Evolutionary conservation across 495 filamentous ascomycete species (phyloP), one percentile per base, ranked within the genome.

Genomic region (Aspergillus biplanus): DNA sequence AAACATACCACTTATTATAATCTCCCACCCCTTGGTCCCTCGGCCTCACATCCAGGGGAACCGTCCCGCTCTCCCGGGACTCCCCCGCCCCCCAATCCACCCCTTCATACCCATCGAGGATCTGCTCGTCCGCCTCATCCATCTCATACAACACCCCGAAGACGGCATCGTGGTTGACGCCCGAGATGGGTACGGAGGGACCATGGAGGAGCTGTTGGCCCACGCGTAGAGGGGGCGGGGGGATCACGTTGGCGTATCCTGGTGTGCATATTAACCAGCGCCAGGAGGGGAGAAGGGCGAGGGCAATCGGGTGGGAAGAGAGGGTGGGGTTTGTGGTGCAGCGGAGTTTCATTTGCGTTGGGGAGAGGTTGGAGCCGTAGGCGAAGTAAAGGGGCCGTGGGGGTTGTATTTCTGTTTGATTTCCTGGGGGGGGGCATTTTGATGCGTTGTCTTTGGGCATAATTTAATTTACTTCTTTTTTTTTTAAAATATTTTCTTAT

Each of bases 351-450:
- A 92, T 92, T 71, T 92, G 89, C 6, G 80, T 72, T 21, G 80
- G 76, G 68, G 86, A 90, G 62, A 92, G 81, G 69, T 92, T 92
- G 61, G 82, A 87, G 67, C 89, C 90, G 73, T 90, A 92, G 69
- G 83, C 90, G 69, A 92, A 91, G 77, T 92, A 91, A 67, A 88
- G 70, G 44, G 72, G 59, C 62, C 58, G 68, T 44, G 21, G 59
- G 46, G 15, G 54, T 39, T 54, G 34, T 18, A 12, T 32, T 58
- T 34, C 46, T 53, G 54, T 27, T 27, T 27, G 21, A 1, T 27
- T 27, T 27, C 21, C 21, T 27, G 21, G 21, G 21, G 21, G 21
- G 21, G 21, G 21, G 21, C 21, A 27, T 27, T 27, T 27, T 27
- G 21, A 27, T 27, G 21, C 21, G 1, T 27, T 27, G 21, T 27